Evolutionary conservation across 176 grass and related monocot species (phyloP).

Genomic region (Melocanna baccifera): DNA sequence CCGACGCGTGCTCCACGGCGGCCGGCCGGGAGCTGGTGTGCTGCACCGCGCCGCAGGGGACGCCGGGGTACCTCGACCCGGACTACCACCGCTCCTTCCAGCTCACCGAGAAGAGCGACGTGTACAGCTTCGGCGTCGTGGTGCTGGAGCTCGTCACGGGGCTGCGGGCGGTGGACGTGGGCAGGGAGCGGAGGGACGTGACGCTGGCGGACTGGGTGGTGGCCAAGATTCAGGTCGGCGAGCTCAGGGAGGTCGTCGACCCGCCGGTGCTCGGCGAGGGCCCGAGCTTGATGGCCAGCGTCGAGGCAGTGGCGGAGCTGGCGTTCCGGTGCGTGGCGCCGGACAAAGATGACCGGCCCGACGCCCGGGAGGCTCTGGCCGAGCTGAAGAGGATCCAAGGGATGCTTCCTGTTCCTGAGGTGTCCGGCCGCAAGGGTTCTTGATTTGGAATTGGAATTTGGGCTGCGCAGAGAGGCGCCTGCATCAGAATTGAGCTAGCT

Average conservation of each 20-base stretch:
- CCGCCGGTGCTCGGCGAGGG: constrained; percentile 52
- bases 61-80: constrained; percentile 88
- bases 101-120: constrained; percentile 95
- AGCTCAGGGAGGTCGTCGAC: constrained; percentile 85
- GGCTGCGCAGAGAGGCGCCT: not conserved
- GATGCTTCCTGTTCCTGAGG: constrained; percentile 37
- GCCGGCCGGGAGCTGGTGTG: constrained; percentile 66
- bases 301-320: constrained; percentile 75
- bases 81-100: constrained; percentile 92
- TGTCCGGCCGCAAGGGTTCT: constrained; percentile 17
- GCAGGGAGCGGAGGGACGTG: constrained; percentile 75
- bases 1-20: constrained; percentile 60
- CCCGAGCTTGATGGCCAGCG: constrained; percentile 43
- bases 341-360: constrained; percentile 92
- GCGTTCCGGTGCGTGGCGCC: constrained; percentile 86
- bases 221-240: constrained; percentile 81
- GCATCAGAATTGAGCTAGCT: not conserved
- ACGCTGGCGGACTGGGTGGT: constrained; percentile 84
- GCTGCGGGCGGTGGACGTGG: constrained; percentile 72
- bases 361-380: constrained; percentile 61
- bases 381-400: constrained; percentile 73
- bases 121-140: constrained; percentile 98
- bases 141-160: constrained; percentile 89
- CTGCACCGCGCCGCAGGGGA: constrained; percentile 94
- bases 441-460: not conserved